Percentiles rank a stretch among this genome's conserved stretches.
phyloP scores from a whole-genome alignment of 2,329 filamentous ascomycete species.

The Ophiocordyceps camponoti-leonardi region DNA sequence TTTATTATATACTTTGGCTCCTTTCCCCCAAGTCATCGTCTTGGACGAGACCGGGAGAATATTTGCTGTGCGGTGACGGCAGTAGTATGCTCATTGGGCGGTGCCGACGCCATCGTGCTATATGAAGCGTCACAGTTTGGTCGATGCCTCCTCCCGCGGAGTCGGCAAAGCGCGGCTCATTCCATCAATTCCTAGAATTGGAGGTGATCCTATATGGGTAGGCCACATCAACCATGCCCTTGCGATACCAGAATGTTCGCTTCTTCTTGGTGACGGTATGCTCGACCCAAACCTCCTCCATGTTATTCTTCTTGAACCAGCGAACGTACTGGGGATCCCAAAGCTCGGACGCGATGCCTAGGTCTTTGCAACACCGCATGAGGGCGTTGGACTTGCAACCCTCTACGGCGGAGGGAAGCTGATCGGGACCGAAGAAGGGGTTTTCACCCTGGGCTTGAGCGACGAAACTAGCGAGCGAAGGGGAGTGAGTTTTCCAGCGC shows the following conservation, averaged over 20 bases:
- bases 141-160: neutral
- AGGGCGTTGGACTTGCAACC: constrained; percentile 96
- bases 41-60: no score
- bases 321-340: constrained; percentile 92
- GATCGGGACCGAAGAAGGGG: constrained; percentile 77
- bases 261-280: constrained; percentile 75
- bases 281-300: constrained; percentile 77
- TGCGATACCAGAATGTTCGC: constrained; percentile 72
- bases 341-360: constrained; percentile 84
- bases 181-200: neutral
- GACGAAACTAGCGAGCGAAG: constrained; percentile 48
- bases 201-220: constrained; percentile 35
- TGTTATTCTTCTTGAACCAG: constrained; percentile 57
- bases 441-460: constrained; percentile 89
- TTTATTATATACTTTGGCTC: no score
- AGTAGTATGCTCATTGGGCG: no score
- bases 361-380: constrained; percentile 96
- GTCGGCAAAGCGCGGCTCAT: neutral
- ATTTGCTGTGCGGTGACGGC: no score
- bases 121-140: neutral
- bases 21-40: no score
- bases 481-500: neutral
- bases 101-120: neutral
- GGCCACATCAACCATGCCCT: constrained; percentile 53
- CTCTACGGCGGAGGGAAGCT: constrained; percentile 85